phyloP scores from a whole-genome alignment of 2,329 filamentous ascomycete species.

The Beauveria varroae region DNA sequence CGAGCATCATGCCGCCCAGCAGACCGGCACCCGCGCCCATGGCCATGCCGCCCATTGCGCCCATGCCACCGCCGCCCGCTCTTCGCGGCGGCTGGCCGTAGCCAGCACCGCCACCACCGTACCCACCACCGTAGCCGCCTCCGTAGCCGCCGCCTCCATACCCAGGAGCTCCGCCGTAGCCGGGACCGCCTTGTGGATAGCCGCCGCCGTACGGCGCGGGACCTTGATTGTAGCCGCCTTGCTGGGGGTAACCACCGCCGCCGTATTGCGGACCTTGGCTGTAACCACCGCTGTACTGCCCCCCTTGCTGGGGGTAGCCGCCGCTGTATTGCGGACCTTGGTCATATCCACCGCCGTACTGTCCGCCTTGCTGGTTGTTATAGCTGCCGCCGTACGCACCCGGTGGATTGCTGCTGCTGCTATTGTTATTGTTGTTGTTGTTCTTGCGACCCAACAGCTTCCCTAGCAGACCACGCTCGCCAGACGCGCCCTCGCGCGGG shows the following conservation, averaged over 20 bases:
- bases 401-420: constrained; percentile 13
- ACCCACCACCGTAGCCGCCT: constrained; percentile 25
- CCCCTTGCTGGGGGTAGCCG: constrained; percentile 20
- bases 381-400: constrained; percentile 16
- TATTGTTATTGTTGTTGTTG: constrained; percentile 23
- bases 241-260: constrained; percentile 21
- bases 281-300: constrained; percentile 18
- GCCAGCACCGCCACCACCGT: too few species aligned
- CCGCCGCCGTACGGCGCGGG: constrained; percentile 21
- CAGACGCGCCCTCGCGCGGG: constrained; percentile 22
- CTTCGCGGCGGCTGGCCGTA: constrained; percentile 32
- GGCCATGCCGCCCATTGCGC: constrained; percentile 40
- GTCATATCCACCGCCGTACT: constrained; percentile 13
- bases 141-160: constrained; percentile 27
- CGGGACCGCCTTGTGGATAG: constrained; percentile 16
- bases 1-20: constrained; percentile 68
- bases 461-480: constrained; percentile 38
- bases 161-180: constrained; percentile 25
- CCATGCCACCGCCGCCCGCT: constrained; percentile 34
- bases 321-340: neutral
- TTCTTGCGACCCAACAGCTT: constrained; percentile 45
- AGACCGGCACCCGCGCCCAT: constrained; percentile 71
- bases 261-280: constrained; percentile 13
- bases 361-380: constrained; percentile 22
- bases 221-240: constrained; percentile 21